These are phyloP conservation scores for Pichia paraexigua DNA, from an alignment of 805 yeast genomes.

Conservation along the genomic window DNA sequence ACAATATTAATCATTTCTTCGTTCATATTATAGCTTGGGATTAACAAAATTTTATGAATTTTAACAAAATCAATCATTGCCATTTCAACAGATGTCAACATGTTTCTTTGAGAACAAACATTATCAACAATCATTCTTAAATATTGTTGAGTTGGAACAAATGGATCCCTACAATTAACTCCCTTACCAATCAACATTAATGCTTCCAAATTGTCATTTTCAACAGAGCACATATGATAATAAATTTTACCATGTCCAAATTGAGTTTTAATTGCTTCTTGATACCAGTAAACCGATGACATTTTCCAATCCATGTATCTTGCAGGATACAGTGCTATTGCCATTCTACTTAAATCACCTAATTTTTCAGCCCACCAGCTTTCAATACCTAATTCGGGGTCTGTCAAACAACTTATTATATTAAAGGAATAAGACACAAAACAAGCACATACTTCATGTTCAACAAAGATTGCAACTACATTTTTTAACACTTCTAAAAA, in stretches of 20 bases:
- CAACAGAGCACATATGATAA: constrained; percentile 83
- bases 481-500: constrained; percentile 70
- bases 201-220: constrained; percentile 68
- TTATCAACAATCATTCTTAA: constrained; percentile 72
- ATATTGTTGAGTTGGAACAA: constrained; percentile 76
- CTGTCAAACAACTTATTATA: constrained; percentile 45
- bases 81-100: constrained; percentile 50
- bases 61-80: constrained; percentile 55
- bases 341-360: constrained; percentile 83
- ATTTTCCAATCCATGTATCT: constrained; percentile 80
- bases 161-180: constrained; percentile 73
- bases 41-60: constrained; percentile 58
- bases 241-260: constrained; percentile 82
- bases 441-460: constrained; percentile 71
- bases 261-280: constrained; percentile 59
- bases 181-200: constrained; percentile 72
- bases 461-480: constrained; percentile 59
- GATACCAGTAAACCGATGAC: constrained; percentile 79
- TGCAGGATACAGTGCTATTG: constrained; percentile 74
- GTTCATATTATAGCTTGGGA: constrained; percentile 49
- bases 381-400: constrained; percentile 48
- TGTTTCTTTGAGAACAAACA: constrained; percentile 57
- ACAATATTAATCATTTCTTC: constrained; percentile 52
- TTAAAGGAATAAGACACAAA: constrained; percentile 68
- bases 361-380: constrained; percentile 80